Evolutionary conservation across 129 eudicot genomes (phyloP), one percentile per base, ranked within the genome.

Genomic region (Calendula officinalis): DNA sequence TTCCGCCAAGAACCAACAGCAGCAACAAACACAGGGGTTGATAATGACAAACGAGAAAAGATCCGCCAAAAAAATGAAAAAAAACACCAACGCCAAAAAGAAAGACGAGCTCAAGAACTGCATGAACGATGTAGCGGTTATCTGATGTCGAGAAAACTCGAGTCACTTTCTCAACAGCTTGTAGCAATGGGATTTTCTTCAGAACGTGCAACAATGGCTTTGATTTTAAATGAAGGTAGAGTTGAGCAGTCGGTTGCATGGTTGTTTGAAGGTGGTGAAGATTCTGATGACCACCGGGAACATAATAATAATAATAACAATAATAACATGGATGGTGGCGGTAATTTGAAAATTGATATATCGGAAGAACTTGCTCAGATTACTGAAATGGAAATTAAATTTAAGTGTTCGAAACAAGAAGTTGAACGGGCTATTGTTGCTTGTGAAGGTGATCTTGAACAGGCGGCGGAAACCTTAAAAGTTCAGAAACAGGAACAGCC

Each of bases 141-240:
- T 76, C 77, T 87, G 39, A 87, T 87, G 90, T 87, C 95, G 10
- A 78, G 95, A 69, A 87, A 83, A 74, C 85, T 87, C 7, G 90
- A 87, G 70, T 72, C 83, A 65, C 85, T 87, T 39, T 83, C 87
- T 27, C 87, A 83, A 43, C 90, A 87, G 73, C 87, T 87, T 45
- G 95, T 87, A 22, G 74, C 81, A 5, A 87, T 87, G 95, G 95
- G 95, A 35, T 83, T 87, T 60, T 78, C 95, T 42, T 79, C 78
- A 12, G 95, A 87, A 76, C 82, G 85, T 64, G 95, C 95, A 8
- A 87, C 90, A 30, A 78, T 83, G 95, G 95, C 95, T 67, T 90
- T 87, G 38, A 87, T 87, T 49, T 65, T 78, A 55, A 83, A 87
- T 47, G 90, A 87, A 81, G 95, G 95, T 51, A 73, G 80, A 56